phyloP scores from a whole-genome alignment of 2,329 filamentous ascomycete genomes.

The Cladophialophora yegresii region DNA sequence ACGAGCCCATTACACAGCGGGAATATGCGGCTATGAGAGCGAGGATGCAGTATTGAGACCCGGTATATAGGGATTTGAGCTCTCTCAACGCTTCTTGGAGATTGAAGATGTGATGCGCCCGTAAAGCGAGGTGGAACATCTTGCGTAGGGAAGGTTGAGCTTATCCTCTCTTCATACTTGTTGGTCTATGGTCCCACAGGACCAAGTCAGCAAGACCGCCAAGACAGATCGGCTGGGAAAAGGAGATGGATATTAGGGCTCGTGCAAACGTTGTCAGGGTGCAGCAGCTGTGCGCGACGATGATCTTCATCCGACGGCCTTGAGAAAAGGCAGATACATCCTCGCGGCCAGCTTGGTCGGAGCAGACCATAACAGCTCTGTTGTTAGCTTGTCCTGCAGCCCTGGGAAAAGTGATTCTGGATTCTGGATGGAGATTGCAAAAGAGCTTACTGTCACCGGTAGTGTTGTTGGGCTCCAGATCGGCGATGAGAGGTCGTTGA shows the following conservation, averaged over 20 bases:
- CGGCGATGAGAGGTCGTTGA: background rate
- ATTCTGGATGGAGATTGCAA: background rate
- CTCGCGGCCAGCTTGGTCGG: background rate
- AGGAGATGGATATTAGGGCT: background rate
- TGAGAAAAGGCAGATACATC: background rate
- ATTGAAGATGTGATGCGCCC: background rate
- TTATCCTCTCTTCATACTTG: background rate
- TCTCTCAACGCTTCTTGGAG: background rate
- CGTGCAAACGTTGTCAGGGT: background rate
- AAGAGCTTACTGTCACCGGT: background rate
- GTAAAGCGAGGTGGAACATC: background rate
- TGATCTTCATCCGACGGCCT: background rate
- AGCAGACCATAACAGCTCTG: background rate
- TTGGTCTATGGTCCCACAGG: background rate
- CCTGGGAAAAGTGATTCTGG: background rate
- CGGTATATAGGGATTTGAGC: background rate
- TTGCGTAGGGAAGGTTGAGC: background rate
- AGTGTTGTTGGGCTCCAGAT: background rate
- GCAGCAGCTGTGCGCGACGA: background rate
- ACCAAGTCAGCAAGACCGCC: background rate
- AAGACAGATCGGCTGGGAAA: background rate
- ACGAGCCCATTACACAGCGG: slow-evolving; percentile 52
- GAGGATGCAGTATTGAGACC: slow-evolving; percentile 39
- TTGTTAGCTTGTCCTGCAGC: background rate
- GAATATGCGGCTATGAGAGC: slow-evolving; percentile 45